These are phyloP conservation scores for Iris macrosiphon DNA, from an alignment of 106 monocot genomes.

Conservation along the genomic window DNA sequence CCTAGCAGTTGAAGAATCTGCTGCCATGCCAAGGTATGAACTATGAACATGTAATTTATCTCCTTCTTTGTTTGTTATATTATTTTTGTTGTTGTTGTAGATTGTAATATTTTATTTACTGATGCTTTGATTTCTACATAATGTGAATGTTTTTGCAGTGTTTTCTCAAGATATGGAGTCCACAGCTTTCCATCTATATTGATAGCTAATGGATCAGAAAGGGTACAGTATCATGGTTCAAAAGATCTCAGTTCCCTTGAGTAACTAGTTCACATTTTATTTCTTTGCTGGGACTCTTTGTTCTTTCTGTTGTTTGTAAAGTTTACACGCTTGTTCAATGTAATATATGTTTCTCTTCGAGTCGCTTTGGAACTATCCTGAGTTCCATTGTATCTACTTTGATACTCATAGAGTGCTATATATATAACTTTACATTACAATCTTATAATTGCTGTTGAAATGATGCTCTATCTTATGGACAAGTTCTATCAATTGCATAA, in stretches of 20 bases:
- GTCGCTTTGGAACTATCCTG: too few species aligned
- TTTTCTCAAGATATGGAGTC: constrained; percentile 78
- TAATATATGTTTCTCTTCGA: too few species aligned
- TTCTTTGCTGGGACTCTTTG: too few species aligned
- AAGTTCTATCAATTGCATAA: too few species aligned
- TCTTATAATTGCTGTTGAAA: too few species aligned
- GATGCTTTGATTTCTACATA: neutral
- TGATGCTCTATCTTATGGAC: too few species aligned
- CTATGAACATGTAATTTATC: neutral
- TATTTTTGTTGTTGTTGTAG: neutral
- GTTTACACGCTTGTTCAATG: too few species aligned
- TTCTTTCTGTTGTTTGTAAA: too few species aligned
- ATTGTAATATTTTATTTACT: neutral
- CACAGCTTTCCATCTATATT: constrained; percentile 75
- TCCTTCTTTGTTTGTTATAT: neutral
- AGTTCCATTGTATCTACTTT: too few species aligned
- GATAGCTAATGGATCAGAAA: constrained; percentile 37
- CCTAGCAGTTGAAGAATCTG: constrained; percentile 68
- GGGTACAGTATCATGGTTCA: constrained; percentile 37
- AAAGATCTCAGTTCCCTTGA: constrained; percentile 66
- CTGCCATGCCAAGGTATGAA: constrained; percentile 59
- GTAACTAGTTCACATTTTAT: too few species aligned
- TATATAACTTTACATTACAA: too few species aligned
- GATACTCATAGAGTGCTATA: too few species aligned
- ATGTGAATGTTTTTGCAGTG: constrained; percentile 32